These are phyloP conservation scores for Backusella psychrophila DNA, from an alignment of 192 early-diverging fungal species.

Conservation along the genomic window DNA sequence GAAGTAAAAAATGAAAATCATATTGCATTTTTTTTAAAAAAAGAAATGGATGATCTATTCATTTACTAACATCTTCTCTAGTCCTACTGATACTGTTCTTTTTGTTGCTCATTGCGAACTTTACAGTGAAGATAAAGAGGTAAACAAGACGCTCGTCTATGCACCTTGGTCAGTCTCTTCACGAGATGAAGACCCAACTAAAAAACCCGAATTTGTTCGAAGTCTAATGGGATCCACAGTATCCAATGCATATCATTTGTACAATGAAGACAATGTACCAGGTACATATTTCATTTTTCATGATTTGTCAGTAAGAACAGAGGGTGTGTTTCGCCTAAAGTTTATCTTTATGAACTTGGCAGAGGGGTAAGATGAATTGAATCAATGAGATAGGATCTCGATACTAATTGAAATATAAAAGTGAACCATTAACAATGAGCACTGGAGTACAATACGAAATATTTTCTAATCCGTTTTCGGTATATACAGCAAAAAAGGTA, in stretches of 20 bases:
- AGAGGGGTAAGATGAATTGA: not conserved
- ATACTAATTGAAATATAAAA: not conserved
- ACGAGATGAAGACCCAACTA: conserved; percentile 5
- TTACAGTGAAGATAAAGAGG: conserved; percentile 49
- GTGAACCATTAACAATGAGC: conserved; percentile 39
- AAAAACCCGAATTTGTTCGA: conserved; percentile 46
- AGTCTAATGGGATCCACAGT: conserved; percentile 57
- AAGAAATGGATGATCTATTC: not conserved
- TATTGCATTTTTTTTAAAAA: not conserved
- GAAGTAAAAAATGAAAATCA: conserved; percentile 26
- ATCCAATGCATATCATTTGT: conserved; percentile 47
- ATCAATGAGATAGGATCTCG: not conserved
- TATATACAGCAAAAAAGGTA: conserved; percentile 70
- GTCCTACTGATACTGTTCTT: conserved; percentile 45
- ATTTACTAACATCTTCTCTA: not conserved
- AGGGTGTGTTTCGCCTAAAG: conserved; percentile 65
- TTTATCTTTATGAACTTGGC: conserved; percentile 63
- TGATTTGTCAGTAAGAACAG: conserved; percentile 67
- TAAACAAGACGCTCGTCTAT: conserved; percentile 53
- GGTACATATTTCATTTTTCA: conserved; percentile 76
- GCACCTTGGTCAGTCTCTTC: conserved; percentile 30
- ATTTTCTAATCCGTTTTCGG: conserved; percentile 64
- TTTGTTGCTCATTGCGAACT: conserved; percentile 54
- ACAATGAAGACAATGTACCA: conserved; percentile 46
- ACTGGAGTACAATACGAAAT: conserved; percentile 42